Evolutionary conservation across 805 yeast genomes (phyloP).

Genomic region (Tetrapisispora namnaoensis): DNA sequence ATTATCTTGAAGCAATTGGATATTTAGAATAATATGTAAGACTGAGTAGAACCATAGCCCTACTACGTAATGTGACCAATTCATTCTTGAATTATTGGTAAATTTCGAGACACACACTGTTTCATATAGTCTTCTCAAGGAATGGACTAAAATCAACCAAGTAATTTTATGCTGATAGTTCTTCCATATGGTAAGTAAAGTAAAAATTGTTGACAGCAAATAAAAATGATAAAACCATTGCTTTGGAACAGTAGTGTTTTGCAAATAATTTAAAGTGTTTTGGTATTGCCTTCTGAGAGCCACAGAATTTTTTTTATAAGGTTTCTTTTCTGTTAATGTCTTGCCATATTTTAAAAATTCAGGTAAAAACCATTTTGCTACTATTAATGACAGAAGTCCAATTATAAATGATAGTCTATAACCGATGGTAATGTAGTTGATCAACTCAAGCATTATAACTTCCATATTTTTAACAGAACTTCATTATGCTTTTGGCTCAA

Average conservation of each 20-base stretch:
- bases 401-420: slow-evolving; percentile 7
- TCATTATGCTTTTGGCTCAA: too few relatives aligned
- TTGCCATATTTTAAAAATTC: slow-evolving; percentile 39
- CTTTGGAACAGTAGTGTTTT: slow-evolving; percentile 47
- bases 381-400: slow-evolving; percentile 21
- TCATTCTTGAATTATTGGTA: slow-evolving; percentile 43
- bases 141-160: slow-evolving; percentile 37
- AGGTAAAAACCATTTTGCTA: slow-evolving; percentile 29
- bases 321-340: slow-evolving; percentile 19
- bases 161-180: slow-evolving; percentile 12
- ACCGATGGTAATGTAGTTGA: neutral
- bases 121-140: slow-evolving; percentile 46
- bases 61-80: slow-evolving; percentile 54
- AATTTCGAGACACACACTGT: slow-evolving; percentile 41
- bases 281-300: neutral
- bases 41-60: slow-evolving; percentile 52
- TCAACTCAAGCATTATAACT: neutral
- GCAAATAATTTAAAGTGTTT: slow-evolving; percentile 4
- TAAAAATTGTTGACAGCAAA: slow-evolving; percentile 32
- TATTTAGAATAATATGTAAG: slow-evolving; percentile 33
- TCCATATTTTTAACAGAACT: too few relatives aligned
- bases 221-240: slow-evolving; percentile 57
- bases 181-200: slow-evolving; percentile 13
- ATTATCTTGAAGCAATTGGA: slow-evolving; percentile 18
- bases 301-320: neutral